Percentiles rank a stretch among this genome's conserved stretches.
These are phyloP conservation scores for Phytophthora sojae DNA, from an alignment of 352 stramenopile genomes.

Conservation along the genomic window DNA sequence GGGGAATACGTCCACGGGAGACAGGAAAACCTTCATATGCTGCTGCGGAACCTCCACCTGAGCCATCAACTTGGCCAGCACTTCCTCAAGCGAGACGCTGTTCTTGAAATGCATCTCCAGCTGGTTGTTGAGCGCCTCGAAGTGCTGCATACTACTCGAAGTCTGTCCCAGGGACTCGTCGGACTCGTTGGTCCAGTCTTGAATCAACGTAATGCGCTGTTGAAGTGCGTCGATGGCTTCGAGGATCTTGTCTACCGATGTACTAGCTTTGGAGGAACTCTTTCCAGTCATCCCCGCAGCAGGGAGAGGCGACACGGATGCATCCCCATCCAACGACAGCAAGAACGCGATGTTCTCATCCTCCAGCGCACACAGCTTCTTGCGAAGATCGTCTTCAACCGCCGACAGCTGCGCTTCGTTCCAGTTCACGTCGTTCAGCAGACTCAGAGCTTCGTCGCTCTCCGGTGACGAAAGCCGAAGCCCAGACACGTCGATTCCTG, in stretches of 20 bases:
- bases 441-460: constrained; percentile 59
- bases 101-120: constrained; percentile 87
- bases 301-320: constrained; percentile 10
- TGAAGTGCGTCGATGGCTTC: constrained; percentile 62
- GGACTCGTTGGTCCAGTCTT: constrained; percentile 72
- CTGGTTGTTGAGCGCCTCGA: constrained; percentile 83
- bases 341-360: constrained; percentile 84
- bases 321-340: constrained; percentile 64
- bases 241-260: constrained; percentile 69
- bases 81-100: constrained; percentile 68
- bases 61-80: constrained; percentile 55
- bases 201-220: constrained; percentile 46
- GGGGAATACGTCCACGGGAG: constrained; percentile 58
- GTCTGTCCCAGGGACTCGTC: constrained; percentile 65
- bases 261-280: constrained; percentile 5
- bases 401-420: constrained; percentile 51
- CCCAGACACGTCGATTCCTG: constrained; percentile 29
- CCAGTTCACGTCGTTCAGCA: constrained; percentile 71
- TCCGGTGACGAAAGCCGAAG: constrained; percentile 60
- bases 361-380: constrained; percentile 65
- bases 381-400: constrained; percentile 65
- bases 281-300: background rate
- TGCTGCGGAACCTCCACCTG: constrained; percentile 66
- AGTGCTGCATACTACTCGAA: constrained; percentile 77
- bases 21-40: constrained; percentile 60